phyloP scores from a whole-genome alignment of 148 eudicot genomes.

The Spergularia bocconei region DNA sequence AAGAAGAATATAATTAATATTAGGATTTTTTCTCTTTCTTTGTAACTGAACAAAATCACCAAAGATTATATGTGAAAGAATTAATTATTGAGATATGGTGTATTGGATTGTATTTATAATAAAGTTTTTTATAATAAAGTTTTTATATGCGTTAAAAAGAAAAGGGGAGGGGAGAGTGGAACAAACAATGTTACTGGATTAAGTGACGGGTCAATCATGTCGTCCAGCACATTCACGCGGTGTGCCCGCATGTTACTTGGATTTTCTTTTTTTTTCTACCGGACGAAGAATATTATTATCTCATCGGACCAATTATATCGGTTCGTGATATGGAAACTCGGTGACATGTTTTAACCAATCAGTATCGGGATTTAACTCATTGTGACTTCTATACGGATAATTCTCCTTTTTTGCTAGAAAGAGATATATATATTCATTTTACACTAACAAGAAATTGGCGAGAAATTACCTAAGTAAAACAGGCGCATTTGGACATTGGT shows the following conservation, averaged over 20 bases:
- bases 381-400: too few relatives aligned
- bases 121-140: too few relatives aligned
- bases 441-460: too few relatives aligned
- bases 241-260: slow-evolving; percentile 5
- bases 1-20: background rate
- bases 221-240: slow-evolving; percentile 17
- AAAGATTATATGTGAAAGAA: background rate
- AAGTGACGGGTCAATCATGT: slow-evolving; percentile 5
- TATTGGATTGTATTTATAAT: background rate
- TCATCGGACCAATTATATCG: too few relatives aligned
- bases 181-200: background rate
- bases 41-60: slow-evolving; percentile 9
- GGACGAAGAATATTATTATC: background rate
- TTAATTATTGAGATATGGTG: background rate
- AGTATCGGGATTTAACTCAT: too few relatives aligned
- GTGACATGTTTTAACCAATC: too few relatives aligned
- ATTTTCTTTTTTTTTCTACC: background rate
- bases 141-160: background rate
- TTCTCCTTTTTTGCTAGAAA: too few relatives aligned
- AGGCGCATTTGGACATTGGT: background rate
- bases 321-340: too few relatives aligned
- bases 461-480: too few relatives aligned
- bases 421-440: too few relatives aligned
- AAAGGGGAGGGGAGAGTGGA: background rate
- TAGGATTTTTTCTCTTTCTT: background rate